A percentile compares a stretch with the other conserved stretches of the same genome.
These are phyloP conservation scores for Boletus rubescentipes DNA, from an alignment of 768 basidiomycete species.

Conservation along the genomic window DNA sequence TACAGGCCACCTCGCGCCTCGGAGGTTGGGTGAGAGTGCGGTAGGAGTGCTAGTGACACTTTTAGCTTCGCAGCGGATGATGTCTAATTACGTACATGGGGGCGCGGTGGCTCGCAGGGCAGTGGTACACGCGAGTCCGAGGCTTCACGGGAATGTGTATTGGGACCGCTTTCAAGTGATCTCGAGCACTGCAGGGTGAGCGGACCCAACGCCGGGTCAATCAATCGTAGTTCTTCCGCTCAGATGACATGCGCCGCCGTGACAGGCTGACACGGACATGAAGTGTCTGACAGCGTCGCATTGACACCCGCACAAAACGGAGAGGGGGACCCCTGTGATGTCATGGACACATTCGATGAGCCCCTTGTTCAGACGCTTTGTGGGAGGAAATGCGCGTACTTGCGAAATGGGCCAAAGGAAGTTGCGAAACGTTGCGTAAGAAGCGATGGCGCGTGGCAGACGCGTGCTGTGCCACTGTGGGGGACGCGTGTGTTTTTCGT, in stretches of 20 bases:
- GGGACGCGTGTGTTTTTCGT: conserved; percentile 21
- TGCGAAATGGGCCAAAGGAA: not conserved
- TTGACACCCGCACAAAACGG: not conserved
- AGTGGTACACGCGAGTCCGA: conserved; percentile 10
- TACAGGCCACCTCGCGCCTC: conserved; percentile 6
- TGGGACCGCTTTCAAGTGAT: conserved; percentile 1
- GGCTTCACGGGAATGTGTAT: conserved; percentile 4
- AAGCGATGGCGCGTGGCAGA: conserved; percentile 18
- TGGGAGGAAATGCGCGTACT: not conserved
- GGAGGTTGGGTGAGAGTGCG: conserved; percentile 1
- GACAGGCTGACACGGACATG: conserved; percentile 10
- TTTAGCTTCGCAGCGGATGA: not conserved
- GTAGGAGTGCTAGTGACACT: not conserved
- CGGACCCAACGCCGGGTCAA: not conserved
- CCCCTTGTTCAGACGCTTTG: conserved; percentile 9
- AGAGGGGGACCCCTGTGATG: not conserved
- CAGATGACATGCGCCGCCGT: not conserved
- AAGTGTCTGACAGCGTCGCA: conserved; percentile 4
- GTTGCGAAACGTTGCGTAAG: conserved; percentile 9
- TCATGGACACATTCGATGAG: not conserved
- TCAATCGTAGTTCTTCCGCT: too few relatives aligned
- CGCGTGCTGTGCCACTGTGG: conserved; percentile 30
- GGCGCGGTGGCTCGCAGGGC: conserved; percentile 4
- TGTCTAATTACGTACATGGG: conserved; percentile 9
- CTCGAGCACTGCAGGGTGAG: not conserved